These are phyloP conservation scores for Austroboletus rostrupii DNA, from an alignment of 1,284 basidiomycete species.

Conservation along the genomic window DNA sequence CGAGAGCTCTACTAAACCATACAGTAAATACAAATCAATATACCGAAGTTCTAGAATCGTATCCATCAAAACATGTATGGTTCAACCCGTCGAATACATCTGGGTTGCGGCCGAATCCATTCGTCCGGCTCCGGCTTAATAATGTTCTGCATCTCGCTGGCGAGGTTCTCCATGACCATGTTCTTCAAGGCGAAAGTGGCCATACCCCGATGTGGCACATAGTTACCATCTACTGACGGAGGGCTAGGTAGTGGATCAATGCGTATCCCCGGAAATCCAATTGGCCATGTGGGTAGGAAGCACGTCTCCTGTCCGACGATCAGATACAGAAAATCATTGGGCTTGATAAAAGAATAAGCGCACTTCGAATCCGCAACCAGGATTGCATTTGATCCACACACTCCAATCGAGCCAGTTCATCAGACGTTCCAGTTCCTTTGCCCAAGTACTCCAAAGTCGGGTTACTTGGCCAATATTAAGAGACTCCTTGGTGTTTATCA, in stretches of 20 bases:
- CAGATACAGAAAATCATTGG: no score
- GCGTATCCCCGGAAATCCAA: not conserved
- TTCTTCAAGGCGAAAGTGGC: not conserved
- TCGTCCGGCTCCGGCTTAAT: not conserved
- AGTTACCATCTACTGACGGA: not conserved
- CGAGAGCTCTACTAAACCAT: no score
- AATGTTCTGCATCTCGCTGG: not conserved
- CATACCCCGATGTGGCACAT: not conserved
- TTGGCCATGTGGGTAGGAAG: not conserved
- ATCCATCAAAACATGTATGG: not conserved
- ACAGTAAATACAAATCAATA: no score
- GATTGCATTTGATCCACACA: constrained; percentile 36
- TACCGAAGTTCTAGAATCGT: no score
- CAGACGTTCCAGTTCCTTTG: constrained; percentile 23
- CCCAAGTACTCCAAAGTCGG: constrained; percentile 22
- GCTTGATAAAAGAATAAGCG: constrained; percentile 1
- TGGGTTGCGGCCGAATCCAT: no score
- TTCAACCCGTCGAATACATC: not conserved
- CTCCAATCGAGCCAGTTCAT: constrained; percentile 42
- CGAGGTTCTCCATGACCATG: not conserved
- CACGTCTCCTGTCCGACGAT: not conserved
- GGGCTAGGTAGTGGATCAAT: not conserved
- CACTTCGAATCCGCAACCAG: constrained; percentile 34
- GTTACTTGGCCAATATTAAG: constrained; percentile 1
- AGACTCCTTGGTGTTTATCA: constrained; percentile 1